Percentiles rank a stretch among this genome's conserved stretches.
These are phyloP conservation scores for Didymella arachidicola DNA, from an alignment of 2,329 filamentous ascomycete genomes.

Conservation along the genomic window DNA sequence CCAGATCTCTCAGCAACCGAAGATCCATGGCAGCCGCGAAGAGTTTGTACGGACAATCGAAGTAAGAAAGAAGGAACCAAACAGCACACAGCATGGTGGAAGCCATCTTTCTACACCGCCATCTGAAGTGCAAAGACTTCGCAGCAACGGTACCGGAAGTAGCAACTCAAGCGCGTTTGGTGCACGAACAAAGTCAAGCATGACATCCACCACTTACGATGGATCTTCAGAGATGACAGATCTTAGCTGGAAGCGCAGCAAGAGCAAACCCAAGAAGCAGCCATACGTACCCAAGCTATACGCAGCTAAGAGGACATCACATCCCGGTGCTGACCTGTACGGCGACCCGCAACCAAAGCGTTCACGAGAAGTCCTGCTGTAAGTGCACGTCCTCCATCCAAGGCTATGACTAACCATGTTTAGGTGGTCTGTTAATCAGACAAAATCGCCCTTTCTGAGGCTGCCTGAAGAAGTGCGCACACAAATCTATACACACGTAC, in stretches of 20 bases:
- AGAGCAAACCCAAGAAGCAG: conserved; percentile 18
- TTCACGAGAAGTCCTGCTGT: conserved; percentile 27
- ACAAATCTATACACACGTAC: conserved; percentile 31
- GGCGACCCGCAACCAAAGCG: conserved; percentile 18
- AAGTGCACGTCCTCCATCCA: conserved; percentile 4
- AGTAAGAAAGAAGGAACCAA: conserved; percentile 12
- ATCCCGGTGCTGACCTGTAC: conserved; percentile 21
- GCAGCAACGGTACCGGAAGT: conserved; percentile 20
- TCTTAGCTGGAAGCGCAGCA: conserved; percentile 18
- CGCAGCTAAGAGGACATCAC: conserved; percentile 17
- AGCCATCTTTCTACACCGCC: conserved; percentile 35
- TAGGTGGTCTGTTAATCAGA: conserved; percentile 39
- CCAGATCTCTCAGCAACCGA: conserved; percentile 13
- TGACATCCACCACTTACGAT: neutral
- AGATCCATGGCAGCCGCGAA: conserved; percentile 22
- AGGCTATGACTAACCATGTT: neutral
- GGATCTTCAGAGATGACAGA: conserved; percentile 19
- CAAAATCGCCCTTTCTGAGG: conserved; percentile 33
- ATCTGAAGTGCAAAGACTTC: conserved; percentile 25
- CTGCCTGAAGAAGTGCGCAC: conserved; percentile 35
- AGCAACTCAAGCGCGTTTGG: conserved; percentile 14
- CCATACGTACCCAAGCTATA: conserved; percentile 26
- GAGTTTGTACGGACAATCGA: conserved; percentile 26
- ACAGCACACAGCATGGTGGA: conserved; percentile 12
- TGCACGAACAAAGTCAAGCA: neutral